A percentile compares a stretch with the other conserved stretches of the same genome.
Evolutionary conservation across 1,284 basidiomycete genomes (phyloP).

Genomic region (Leccinum variabile): DNA sequence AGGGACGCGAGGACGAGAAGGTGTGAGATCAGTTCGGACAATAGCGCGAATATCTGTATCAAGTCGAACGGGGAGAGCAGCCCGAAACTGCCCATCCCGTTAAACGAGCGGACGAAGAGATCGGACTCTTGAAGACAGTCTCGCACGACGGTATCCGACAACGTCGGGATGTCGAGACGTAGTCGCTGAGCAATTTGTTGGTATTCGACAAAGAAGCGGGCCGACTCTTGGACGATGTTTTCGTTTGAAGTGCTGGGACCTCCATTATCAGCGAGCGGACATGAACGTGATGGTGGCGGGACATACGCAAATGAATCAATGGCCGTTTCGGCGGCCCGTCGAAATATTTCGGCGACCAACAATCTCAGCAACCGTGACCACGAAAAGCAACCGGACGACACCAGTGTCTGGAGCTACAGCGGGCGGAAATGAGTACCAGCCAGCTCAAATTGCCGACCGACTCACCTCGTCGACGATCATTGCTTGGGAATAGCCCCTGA

Average conservation of each 20-base stretch:
- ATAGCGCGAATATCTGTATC: constrained; percentile 65
- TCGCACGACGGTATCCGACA: constrained; percentile 66
- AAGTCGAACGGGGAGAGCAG: constrained; percentile 76
- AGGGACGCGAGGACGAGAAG: constrained; percentile 66
- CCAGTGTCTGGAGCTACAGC: constrained; percentile 60
- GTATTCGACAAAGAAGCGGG: constrained; percentile 70
- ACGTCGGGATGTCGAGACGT: constrained; percentile 73
- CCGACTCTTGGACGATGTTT: constrained; percentile 64
- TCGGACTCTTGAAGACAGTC: constrained; percentile 84
- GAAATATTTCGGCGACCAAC: constrained; percentile 57
- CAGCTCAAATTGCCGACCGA: constrained; percentile 1
- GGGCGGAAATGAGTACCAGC: not conserved
- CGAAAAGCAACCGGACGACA: constrained; percentile 63
- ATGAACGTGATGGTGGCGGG: constrained; percentile 14
- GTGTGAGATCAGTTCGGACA: constrained; percentile 71
- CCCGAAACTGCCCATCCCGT: constrained; percentile 63
- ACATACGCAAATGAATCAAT: constrained; percentile 76
- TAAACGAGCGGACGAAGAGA: constrained; percentile 73
- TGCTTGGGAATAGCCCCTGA: constrained; percentile 80
- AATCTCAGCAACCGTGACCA: constrained; percentile 60
- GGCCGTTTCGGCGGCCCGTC: constrained; percentile 61
- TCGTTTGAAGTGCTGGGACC: constrained; percentile 62
- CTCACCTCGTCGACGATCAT: constrained; percentile 77
- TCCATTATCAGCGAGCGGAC: constrained; percentile 18
- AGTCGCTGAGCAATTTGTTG: constrained; percentile 75